These are phyloP conservation scores for Artemisia annua DNA, from an alignment of 129 eudicot genomes.

Conservation along the genomic window DNA sequence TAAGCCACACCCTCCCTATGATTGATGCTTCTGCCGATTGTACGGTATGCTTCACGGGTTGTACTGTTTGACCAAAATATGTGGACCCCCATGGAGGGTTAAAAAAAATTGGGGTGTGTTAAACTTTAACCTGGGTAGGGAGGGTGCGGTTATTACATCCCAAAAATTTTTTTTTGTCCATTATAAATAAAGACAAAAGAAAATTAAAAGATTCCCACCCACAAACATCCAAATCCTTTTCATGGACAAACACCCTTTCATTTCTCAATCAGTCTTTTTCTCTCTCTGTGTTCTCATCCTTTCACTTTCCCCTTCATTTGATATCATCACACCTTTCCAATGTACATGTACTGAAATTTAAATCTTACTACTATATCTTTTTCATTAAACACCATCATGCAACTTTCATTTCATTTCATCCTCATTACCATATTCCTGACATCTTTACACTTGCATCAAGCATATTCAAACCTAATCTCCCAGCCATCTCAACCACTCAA, in stretches of 20 bases:
- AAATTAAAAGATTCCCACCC: conserved; percentile 22
- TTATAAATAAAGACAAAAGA: too few relatives aligned
- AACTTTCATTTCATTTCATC: conserved; percentile 12
- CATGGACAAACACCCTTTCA: not conserved
- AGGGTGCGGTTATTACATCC: too few relatives aligned
- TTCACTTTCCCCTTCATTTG: not conserved
- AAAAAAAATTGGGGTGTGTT: too few relatives aligned
- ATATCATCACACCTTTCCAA: conserved; percentile 32
- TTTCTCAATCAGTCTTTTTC: not conserved
- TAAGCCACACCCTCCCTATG: too few relatives aligned
- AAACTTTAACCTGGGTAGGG: too few relatives aligned
- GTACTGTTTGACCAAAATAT: too few relatives aligned
- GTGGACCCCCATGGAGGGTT: too few relatives aligned
- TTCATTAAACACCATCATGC: conserved; percentile 20
- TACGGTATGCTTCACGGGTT: too few relatives aligned
- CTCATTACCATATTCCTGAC: conserved; percentile 10
- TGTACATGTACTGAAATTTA: conserved; percentile 17
- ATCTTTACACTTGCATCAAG: conserved; percentile 12
- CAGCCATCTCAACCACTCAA: conserved; percentile 74
- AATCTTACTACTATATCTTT: not conserved
- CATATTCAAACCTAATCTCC: conserved; percentile 45
- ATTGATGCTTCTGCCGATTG: too few relatives aligned
- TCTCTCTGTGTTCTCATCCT: not conserved
- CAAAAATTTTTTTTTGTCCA: too few relatives aligned
- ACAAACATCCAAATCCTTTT: conserved; percentile 32